Base-by-base conservation (phyloP, 768 basidiomycete species). In the Boletus subcaerulescens region DNA sequence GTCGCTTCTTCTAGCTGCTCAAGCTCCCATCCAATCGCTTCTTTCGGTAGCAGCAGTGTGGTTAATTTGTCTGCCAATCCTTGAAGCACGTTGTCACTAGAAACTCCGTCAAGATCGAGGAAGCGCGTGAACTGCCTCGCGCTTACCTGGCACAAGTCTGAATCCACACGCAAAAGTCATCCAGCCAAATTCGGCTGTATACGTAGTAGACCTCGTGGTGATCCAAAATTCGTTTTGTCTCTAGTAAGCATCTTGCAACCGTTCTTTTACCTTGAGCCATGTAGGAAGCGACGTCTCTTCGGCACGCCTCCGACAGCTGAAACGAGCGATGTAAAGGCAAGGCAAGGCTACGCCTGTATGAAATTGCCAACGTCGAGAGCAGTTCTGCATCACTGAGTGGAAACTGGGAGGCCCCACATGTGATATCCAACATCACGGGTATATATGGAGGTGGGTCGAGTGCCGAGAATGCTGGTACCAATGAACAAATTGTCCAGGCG, bases 111-210 rank as follows among this genome's bases (percentile, higher is more conserved):
- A 40, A 48, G 53, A 44, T 20, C 50, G 48, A 31, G 35, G 32
- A 47, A 22, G 44, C 48, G 26, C 48, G 17, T 24, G 14, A 45
- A 42, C 15, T 24, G n/a, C 42, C 18, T 15, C 22, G 54, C 36
- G n/a, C 82, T 57, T 61, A 92, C 91, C 78, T 82, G n/a, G 87
- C 84, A 60, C 76, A 76, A 10, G 80, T 74, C 61, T 90, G 86
- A 35, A 80, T 74, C 91, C 91, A 93, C n/a, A 85, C 80, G 60
- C 87, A 89, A 61, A 89, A 86, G 64, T 93, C 91, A 58, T 91
- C 86, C 42, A 92, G 60, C 91, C 91, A 94, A 33, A 92, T 80
- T 67, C 90, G 91, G 69, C 82, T 86, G 68, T 91, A 93, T n/a
- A 91, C 77, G 67, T 91, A 92, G 71, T 93, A 94, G 11, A 89